A percentile compares a stretch with the other conserved stretches of the same genome.
phyloP scores from a whole-genome alignment of 2,329 filamentous ascomycete species.

The Scleromitrula shiraiana region DNA sequence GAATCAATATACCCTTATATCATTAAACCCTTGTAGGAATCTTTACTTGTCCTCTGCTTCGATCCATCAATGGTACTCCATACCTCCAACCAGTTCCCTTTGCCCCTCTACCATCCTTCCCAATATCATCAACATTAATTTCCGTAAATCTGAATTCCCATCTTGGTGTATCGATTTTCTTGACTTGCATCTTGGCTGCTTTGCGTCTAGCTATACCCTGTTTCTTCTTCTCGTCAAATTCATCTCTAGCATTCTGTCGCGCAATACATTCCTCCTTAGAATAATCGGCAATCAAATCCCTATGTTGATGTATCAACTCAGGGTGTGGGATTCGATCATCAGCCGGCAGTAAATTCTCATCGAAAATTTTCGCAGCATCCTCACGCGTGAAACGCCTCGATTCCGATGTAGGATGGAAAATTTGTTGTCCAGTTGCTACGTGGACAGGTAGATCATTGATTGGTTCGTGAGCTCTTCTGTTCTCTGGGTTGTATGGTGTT shows the following conservation, averaged over 20 bases:
- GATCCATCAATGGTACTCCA: slow-evolving; percentile 53
- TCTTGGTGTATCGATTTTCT: slow-evolving; percentile 39
- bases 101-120: slow-evolving; percentile 43
- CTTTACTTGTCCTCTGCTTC: slow-evolving; percentile 56
- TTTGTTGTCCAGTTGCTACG: slow-evolving; percentile 51
- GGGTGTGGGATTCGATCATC: slow-evolving; percentile 55
- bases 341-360: slow-evolving; percentile 49
- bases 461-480: slow-evolving; percentile 46
- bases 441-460: slow-evolving; percentile 61
- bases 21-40: slow-evolving; percentile 51
- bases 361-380: slow-evolving; percentile 58
- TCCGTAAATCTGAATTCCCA: slow-evolving; percentile 58
- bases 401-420: slow-evolving; percentile 57
- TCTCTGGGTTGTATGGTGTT: slow-evolving; percentile 50
- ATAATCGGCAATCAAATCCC: slow-evolving; percentile 35
- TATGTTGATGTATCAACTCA: slow-evolving; percentile 50
- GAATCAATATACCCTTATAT: slow-evolving; percentile 8
- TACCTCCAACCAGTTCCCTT: slow-evolving; percentile 54
- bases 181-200: slow-evolving; percentile 34
- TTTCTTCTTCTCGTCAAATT: slow-evolving; percentile 38
- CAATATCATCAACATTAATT: slow-evolving; percentile 48
- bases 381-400: slow-evolving; percentile 55
- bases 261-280: slow-evolving; percentile 20
- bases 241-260: slow-evolving; percentile 27
- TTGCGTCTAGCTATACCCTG: slow-evolving; percentile 28